A percentile compares a stretch with the other conserved stretches of the same genome.
phyloP scores from a whole-genome alignment of 2,329 filamentous ascomycete species.

The Verruconis gallopava region DNA sequence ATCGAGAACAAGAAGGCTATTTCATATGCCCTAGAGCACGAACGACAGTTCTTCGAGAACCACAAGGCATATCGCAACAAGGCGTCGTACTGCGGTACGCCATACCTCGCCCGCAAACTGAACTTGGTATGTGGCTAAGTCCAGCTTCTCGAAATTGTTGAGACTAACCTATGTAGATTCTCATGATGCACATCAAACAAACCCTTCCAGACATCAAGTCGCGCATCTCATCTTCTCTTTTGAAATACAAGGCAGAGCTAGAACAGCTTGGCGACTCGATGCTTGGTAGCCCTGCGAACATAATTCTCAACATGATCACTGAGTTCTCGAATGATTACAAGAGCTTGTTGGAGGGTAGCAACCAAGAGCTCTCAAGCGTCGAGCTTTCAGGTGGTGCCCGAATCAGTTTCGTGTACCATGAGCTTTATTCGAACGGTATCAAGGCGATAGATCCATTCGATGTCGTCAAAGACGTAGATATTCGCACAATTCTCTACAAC shows the following conservation, averaged over 20 bases:
- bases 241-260: constrained; percentile 81
- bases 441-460: constrained; percentile 98
- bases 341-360: constrained; percentile 77
- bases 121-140: constrained; percentile 49
- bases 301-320: constrained; percentile 96
- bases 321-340: constrained; percentile 98
- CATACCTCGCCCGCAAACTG: constrained; percentile 89
- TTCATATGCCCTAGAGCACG: constrained; percentile 75
- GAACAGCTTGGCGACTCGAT: constrained; percentile 79
- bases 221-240: constrained; percentile 81
- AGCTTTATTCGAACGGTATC: constrained; percentile 92
- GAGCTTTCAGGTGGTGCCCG: constrained; percentile 93
- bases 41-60: constrained; percentile 96
- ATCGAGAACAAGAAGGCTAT: constrained; percentile 98
- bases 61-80: constrained; percentile 99
- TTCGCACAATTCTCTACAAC: constrained; percentile 94
- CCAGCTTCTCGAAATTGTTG: background rate
- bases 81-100: constrained; percentile 95
- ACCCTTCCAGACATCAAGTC: constrained; percentile 97
- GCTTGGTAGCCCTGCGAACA: constrained; percentile 91
- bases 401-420: constrained; percentile 99
- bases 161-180: constrained; percentile 44
- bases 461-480: constrained; percentile 92
- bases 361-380: constrained; percentile 84
- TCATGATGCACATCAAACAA: constrained; percentile 99